Base-by-base conservation (phyloP, 306 rosid species). In the Prunus mira region DNA sequence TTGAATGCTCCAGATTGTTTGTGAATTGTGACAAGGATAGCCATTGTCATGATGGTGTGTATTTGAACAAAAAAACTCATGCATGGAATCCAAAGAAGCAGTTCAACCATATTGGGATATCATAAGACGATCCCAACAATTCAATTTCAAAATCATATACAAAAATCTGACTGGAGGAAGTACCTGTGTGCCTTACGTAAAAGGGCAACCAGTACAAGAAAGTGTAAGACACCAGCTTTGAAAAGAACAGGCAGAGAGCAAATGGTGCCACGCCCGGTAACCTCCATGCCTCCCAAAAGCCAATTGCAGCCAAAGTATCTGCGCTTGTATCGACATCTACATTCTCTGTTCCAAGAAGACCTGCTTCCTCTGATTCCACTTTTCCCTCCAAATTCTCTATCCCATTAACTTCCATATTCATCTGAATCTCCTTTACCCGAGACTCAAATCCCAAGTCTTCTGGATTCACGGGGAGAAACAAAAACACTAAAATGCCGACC, bases 151-250 rank as follows among this genome's bases (percentile, higher is more conserved):
- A 28, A 56, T 46, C 47, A 38, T 49, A 72, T 14, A 22, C 6
- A 17, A 28, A 30, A 15, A 32, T 14, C 14, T 8, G 13, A 61
- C 6, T 10, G 2, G 12, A 60, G 28, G 27, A 54, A 68, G 50
- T 81, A 88, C 86, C 89, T 76, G 97, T 91, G 88, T 87, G 87
- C 80, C 92, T 88, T 62, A 88, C 86, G 90, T 93, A 93, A 85
- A 89, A 93, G 77, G 98, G 98, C 83, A 93, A 55, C 98, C 98
- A 93, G 74, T 93, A 91, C 38, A 91, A 85, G 74, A 91, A 93
- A 74, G 97, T 91, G 87, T 89, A 93, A 71, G 96, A 95, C 74
- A 93, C 98, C n/a, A 93, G 84, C 93, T 93, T 93, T 2, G 98
- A 93, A 87, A 93, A 91, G 86, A 91, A 93, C 56, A 93, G 96